Conservation (phyloP, 352 stramenopile genomes). For the Phytophthora syringae region DNA sequence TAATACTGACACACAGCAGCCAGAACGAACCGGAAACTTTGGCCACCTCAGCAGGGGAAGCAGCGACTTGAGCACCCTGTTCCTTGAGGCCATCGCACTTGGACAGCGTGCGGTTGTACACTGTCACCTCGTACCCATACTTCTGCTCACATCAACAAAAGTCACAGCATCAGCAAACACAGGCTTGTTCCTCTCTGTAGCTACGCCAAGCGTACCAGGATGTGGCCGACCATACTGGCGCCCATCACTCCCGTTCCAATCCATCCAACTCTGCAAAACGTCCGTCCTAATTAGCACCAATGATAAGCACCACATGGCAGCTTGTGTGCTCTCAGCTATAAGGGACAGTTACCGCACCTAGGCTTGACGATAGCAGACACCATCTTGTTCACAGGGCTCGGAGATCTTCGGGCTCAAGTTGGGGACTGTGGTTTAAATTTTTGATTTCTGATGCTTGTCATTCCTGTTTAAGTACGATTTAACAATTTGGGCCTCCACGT, state of each 20-base stretch:
- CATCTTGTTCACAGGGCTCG: slow-evolving; percentile 17
- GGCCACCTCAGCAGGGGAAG: slow-evolving; percentile 81
- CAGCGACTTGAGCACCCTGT: slow-evolving; percentile 75
- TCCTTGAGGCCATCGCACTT: slow-evolving; percentile 84
- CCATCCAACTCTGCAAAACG: slow-evolving; percentile 73
- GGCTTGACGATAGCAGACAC: slow-evolving; percentile 32
- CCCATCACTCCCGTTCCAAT: slow-evolving; percentile 90
- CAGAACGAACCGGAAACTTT: slow-evolving; percentile 59
- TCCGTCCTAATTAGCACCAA: background rate
- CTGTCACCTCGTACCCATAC: slow-evolving; percentile 86
- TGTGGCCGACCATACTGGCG: slow-evolving; percentile 87
- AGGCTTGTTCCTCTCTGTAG: background rate
- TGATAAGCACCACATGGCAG: background rate
- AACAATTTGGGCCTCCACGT: slow-evolving; percentile 21
- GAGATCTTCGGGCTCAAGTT: slow-evolving; percentile 11
- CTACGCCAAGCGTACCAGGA: slow-evolving; percentile 58
- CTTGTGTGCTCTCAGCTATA: background rate
- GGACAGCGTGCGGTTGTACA: slow-evolving; percentile 86
- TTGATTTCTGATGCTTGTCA: slow-evolving; percentile 18
- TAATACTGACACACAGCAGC: background rate
- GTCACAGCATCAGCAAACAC: slow-evolving; percentile 8
- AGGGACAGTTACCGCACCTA: slow-evolving; percentile 19
- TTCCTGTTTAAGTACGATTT: slow-evolving; percentile 1
- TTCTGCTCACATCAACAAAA: slow-evolving; percentile 44
- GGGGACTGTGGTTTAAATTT: too few species aligned